Evolutionary conservation across 345 rosid genomes (phyloP), one percentile per base, ranked within the genome.

Genomic region (Corymbia maculata): DNA sequence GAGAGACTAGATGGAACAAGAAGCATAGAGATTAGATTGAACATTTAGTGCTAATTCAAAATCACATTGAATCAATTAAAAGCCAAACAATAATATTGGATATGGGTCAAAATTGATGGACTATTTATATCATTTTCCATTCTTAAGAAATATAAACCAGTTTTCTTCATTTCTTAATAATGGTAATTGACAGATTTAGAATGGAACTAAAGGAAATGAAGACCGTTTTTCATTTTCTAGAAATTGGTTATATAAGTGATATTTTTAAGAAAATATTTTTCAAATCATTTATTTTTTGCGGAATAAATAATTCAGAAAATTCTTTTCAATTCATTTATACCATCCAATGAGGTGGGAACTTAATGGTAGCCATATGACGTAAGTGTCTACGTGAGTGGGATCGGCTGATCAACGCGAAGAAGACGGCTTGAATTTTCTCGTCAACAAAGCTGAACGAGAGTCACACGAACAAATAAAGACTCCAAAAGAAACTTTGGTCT

Each of bases 71-170:
- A 36, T 36, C 42, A 36, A 36, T 36, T 36, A 36, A 36, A 36
- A 36, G 42, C 42, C 42, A 36, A 36, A 36, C 24, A n/a, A 59
- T 59, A 24, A 11, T 59, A 59, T 26, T 59, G 66, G 24, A 26
- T 59, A 26, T 26, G 0, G 30, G 30, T 0, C 0, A 11, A 59
- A 59, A 0, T 10, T 24, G 9, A 13, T 24, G 4, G 66, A 11
- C 15, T 59, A 59, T 59, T 24, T 59, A 59, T 59, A 11, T 26
- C 4, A 0, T 59, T 26, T 59, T 59, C 24, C 66, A 3, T 24
- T 11, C 66, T 0, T 26, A 26, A 59, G 24, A 53, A 59, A 21
- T 21, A 57, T 24, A 59, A 24, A 26, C 14, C 66, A 9, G 7
- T 59, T 59, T 2, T 19, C 24, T 24, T 57, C 66, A 57, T 8